A percentile compares a stretch with the other conserved stretches of the same genome.
phyloP scores from a whole-genome alignment of 768 basidiomycete genomes.

The Paxillus ammoniavirescens region DNA sequence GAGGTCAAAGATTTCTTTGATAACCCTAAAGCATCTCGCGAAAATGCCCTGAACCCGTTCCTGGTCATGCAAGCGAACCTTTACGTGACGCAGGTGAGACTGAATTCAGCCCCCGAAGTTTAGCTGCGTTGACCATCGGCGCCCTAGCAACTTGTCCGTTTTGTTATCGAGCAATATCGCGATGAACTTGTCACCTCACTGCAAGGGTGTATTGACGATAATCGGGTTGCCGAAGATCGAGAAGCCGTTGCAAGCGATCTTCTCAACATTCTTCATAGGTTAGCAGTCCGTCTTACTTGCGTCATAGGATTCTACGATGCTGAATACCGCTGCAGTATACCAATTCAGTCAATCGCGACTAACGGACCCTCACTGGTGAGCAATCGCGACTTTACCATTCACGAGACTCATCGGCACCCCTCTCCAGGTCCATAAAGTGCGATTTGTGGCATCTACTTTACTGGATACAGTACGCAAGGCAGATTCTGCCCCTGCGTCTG shows the following conservation, averaged over 20 bases:
- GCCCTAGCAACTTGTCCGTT: slow-evolving; percentile 86
- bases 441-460: slow-evolving; percentile 88
- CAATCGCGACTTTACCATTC: background rate
- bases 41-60: slow-evolving; percentile 85
- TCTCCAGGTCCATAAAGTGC: slow-evolving; percentile 81
- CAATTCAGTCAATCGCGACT: slow-evolving; percentile 89
- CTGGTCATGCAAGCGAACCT: slow-evolving; percentile 91
- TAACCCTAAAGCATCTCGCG: slow-evolving; percentile 83
- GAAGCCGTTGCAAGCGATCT: slow-evolving; percentile 88
- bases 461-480: slow-evolving; percentile 82
- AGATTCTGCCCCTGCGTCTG: slow-evolving; percentile 75
- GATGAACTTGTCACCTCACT: slow-evolving; percentile 76
- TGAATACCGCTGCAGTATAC: slow-evolving; percentile 55
- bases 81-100: slow-evolving; percentile 82
- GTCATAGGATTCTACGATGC: background rate
- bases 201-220: slow-evolving; percentile 63
- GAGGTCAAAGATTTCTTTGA: slow-evolving; percentile 92
- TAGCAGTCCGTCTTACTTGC: slow-evolving; percentile 8
- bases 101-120: background rate
- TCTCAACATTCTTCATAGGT: slow-evolving; percentile 83
- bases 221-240: slow-evolving; percentile 65
- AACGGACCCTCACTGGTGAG: slow-evolving; percentile 78
- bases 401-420: background rate
- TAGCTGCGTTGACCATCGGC: background rate
- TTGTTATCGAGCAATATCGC: slow-evolving; percentile 89